Evolutionary conservation across 192 early-diverging fungal species (phyloP).

Genomic region (Coemansia erecta): DNA sequence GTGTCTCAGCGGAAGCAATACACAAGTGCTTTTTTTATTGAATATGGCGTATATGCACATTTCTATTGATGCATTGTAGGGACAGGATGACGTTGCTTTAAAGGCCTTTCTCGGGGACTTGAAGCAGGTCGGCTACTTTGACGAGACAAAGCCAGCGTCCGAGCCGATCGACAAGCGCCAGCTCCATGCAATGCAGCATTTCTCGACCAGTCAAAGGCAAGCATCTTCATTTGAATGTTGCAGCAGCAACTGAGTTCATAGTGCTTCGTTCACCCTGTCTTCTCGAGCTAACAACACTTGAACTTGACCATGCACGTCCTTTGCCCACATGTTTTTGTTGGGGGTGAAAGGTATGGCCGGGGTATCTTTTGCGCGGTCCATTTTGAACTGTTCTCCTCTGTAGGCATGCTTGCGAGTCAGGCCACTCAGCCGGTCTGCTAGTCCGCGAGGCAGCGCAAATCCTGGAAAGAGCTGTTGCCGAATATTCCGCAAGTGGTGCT

Average conservation of each 20-base stretch:
- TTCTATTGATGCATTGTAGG: background rate
- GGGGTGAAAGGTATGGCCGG: too few relatives aligned
- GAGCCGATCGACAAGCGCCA: background rate
- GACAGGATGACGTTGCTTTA: background rate
- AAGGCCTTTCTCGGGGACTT: background rate
- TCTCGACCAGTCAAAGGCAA: background rate
- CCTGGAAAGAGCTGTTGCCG: background rate
- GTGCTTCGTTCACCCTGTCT: background rate
- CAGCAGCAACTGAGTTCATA: background rate
- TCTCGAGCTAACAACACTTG: too few relatives aligned
- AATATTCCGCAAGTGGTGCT: background rate
- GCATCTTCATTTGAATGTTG: background rate
- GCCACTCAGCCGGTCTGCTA: background rate
- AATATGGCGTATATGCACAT: background rate
- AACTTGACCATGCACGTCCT: too few relatives aligned
- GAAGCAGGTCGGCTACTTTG: background rate
- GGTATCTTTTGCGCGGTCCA: too few relatives aligned
- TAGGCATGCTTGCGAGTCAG: slow-evolving; percentile 6
- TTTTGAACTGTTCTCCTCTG: background rate
- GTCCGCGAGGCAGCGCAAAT: slow-evolving; percentile 1
- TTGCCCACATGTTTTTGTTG: background rate
- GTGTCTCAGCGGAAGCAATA: background rate
- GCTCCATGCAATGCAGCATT: slow-evolving; percentile 3
- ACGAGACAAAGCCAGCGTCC: background rate
- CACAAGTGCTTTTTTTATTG: too few relatives aligned